phyloP scores from a whole-genome alignment of 257 asterid species.

The Solanum appendiculatum region DNA sequence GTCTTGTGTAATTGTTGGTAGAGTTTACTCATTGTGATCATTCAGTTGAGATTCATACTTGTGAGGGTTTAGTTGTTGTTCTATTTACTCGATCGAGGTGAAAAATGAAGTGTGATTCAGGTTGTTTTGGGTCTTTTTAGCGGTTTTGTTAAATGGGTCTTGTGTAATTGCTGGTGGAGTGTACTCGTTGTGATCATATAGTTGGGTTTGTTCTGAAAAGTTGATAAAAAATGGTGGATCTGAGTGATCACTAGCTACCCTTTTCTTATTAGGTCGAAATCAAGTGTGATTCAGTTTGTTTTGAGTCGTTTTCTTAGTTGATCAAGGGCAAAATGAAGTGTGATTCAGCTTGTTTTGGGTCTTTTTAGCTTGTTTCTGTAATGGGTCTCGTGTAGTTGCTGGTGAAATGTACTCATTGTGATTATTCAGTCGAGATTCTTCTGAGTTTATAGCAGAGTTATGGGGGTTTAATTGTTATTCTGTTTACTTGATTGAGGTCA shows the following conservation, averaged over 20 bases:
- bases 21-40: background rate
- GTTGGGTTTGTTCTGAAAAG: background rate
- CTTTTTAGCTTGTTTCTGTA: background rate
- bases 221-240: conserved; percentile 45
- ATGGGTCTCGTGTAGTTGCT: background rate
- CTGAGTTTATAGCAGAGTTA: background rate
- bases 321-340: background rate
- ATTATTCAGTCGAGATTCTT: background rate
- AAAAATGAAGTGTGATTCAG: background rate
- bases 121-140: background rate
- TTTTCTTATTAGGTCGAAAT: background rate
- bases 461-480: background rate
- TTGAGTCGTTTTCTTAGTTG: background rate
- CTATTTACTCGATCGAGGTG: background rate
- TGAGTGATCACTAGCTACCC: conserved; percentile 22
- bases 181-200: background rate
- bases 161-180: background rate
- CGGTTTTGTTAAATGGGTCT: background rate
- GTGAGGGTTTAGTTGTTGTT: background rate
- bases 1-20: background rate
- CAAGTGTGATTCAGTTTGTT: background rate
- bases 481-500: background rate
- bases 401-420: background rate
- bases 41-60: background rate
- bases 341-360: background rate